A percentile compares a stretch with the other conserved stretches of the same genome.
Evolutionary conservation across 2,329 filamentous ascomycete genomes (phyloP).

Genomic region (Waltergamsia citrina): DNA sequence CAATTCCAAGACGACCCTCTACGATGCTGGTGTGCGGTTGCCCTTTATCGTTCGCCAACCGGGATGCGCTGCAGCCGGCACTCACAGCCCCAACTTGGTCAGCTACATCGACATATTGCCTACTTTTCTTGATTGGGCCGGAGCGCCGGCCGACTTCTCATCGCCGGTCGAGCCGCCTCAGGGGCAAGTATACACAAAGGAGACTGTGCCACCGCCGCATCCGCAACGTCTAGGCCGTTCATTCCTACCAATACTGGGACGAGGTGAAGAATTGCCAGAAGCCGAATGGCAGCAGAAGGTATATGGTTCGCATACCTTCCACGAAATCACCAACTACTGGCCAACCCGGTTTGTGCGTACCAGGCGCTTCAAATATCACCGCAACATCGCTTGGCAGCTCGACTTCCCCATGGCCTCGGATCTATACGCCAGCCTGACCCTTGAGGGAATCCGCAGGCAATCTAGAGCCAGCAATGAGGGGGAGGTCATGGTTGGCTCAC

Average conservation of each 20-base stretch:
- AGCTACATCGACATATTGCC: slow-evolving; percentile 36
- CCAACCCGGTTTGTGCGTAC: slow-evolving; percentile 36
- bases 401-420: slow-evolving; percentile 39
- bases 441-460: slow-evolving; percentile 31
- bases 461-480: slow-evolving; percentile 5
- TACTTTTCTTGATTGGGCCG: slow-evolving; percentile 30
- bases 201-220: not conserved
- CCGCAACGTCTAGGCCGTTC: slow-evolving; percentile 20
- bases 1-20: slow-evolving; percentile 41
- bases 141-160: not conserved
- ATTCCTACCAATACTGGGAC: slow-evolving; percentile 23
- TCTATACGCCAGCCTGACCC: slow-evolving; percentile 31
- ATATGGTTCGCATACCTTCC: slow-evolving; percentile 41
- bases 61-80: slow-evolving; percentile 6
- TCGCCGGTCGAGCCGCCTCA: slow-evolving; percentile 1
- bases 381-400: slow-evolving; percentile 36
- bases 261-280: slow-evolving; percentile 11
- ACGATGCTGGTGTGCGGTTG: slow-evolving; percentile 33
- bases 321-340: slow-evolving; percentile 40
- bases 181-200: not conserved
- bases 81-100: slow-evolving; percentile 31
- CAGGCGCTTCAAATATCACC: slow-evolving; percentile 35
- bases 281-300: slow-evolving; percentile 17
- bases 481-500: slow-evolving; percentile 19
- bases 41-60: slow-evolving; percentile 30